Percentiles rank a stretch among this genome's conserved stretches.
phyloP scores from a whole-genome alignment of 257 asterid species.

The Echium plantagineum region DNA sequence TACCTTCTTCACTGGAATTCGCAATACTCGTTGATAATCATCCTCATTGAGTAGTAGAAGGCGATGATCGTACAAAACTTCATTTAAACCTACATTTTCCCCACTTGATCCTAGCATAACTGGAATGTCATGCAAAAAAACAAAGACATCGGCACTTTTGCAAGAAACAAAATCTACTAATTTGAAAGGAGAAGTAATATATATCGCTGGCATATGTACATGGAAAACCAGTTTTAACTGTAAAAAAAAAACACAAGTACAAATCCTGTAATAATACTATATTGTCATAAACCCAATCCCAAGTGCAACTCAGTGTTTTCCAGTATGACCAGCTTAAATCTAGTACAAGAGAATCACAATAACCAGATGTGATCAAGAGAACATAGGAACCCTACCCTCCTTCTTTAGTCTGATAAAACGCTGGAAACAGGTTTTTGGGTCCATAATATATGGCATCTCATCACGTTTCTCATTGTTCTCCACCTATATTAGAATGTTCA shows the following conservation, averaged over 20 bases:
- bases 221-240: no score
- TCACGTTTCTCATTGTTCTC: conserved; percentile 46
- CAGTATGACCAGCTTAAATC: neutral
- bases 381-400: conserved; percentile 37
- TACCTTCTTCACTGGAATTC: conserved; percentile 68
- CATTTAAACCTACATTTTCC: conserved; percentile 8
- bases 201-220: no score
- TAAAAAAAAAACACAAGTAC: no score
- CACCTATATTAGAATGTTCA: conserved; percentile 28
- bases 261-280: no score
- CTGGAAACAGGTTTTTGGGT: conserved; percentile 48
- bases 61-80: conserved; percentile 51
- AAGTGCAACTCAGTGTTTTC: no score
- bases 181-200: no score
- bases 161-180: no score
- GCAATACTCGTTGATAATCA: conserved; percentile 56
- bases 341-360: neutral
- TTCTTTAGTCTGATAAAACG: conserved; percentile 39
- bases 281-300: no score
- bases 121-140: conserved; percentile 8
- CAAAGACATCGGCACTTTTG: no score
- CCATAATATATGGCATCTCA: conserved; percentile 36
- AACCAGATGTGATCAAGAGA: neutral
- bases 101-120: conserved; percentile 50
- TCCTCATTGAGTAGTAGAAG: conserved; percentile 49